Evolutionary conservation across 2,329 filamentous ascomycete species (phyloP).

Genomic region (Chrysoporthe austroafricana): DNA sequence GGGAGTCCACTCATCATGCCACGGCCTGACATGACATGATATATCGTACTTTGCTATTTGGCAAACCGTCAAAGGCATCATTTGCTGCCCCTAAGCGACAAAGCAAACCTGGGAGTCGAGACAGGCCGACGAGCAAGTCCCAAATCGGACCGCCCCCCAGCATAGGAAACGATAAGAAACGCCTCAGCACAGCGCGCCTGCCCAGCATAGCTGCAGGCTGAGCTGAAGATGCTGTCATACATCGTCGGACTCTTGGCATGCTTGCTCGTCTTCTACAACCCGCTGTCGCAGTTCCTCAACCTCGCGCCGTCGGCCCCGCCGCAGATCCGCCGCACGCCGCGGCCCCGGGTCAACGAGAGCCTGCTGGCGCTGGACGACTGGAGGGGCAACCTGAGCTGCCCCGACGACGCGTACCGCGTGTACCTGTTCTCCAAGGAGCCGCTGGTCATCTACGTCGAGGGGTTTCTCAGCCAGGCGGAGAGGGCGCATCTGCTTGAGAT

Average conservation of each 20-base stretch:
- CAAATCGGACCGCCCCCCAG: not conserved
- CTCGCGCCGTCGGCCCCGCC: constrained; percentile 30
- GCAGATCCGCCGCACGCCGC: constrained; percentile 43
- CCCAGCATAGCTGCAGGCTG: not conserved
- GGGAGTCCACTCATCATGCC: not conserved
- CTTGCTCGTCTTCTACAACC: constrained; percentile 49
- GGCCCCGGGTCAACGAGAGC: constrained; percentile 54
- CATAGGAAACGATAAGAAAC: not conserved
- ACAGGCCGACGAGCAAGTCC: not conserved
- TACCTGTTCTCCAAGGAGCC: constrained; percentile 55
- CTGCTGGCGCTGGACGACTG: constrained; percentile 52
- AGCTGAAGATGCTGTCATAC: constrained; percentile 49
- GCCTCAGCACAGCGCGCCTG: not conserved
- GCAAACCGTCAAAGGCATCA: no score
- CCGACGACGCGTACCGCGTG: constrained; percentile 46
- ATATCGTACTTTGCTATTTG: no score
- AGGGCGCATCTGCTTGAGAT: constrained; percentile 53
- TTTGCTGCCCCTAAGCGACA: not conserved
- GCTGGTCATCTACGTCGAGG: constrained; percentile 57
- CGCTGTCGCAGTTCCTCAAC: constrained; percentile 45
- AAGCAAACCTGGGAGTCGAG: not conserved
- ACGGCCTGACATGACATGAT: not conserved
- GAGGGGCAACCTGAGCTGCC: constrained; percentile 41
- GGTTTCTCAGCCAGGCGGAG: constrained; percentile 52
- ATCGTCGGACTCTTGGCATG: constrained; percentile 47